Evolutionary conservation across 1,284 basidiomycete species (phyloP), one percentile per base, ranked within the genome.

Genomic region (Tremellales sp.): DNA sequence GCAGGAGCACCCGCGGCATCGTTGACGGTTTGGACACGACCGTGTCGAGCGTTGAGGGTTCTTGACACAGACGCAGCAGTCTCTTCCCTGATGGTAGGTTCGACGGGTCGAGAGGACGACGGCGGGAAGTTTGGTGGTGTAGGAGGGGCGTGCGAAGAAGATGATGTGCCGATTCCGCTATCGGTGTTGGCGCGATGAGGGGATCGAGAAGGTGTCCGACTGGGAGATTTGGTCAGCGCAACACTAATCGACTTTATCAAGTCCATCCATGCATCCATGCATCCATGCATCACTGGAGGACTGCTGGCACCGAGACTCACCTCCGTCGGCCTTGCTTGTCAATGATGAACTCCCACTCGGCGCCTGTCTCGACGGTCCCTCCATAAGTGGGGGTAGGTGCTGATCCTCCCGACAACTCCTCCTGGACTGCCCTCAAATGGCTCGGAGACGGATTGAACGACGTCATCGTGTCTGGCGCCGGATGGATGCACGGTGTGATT

Each of bases 371-470:
- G 59, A 82, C 79, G 62, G 77, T 74, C 33, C 80, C 80, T 54
- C 80, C 81, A 67, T 84, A 81, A 8, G 62, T 79, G 48, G 82
- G 80, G 21, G 81, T 79, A 51, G 74, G 68, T 46, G 76, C 64
- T 52, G 78, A 75, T 35, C 51, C 54, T 22, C 43, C 53, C 15
- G 37, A 23, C 25, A 56, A 57, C 39, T 58, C 48, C 42, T 65
- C 64, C 45, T 70, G 60, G n/a, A 62, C 65, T 11, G 65, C 64
- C 44, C 61, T 52, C 11, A 72, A 39, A 46, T 72, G 70, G 15
- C 60, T 51, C 7, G 66, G 64, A 23, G 65, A 53, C 29, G 70
- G 70, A 44, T 70, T 61, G 59, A 59, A 72, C 17, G 69, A 61
- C 23, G 65, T 67, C 63, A 62, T 64, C 33, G 33, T 7, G 33